These are phyloP conservation scores for Malus hybrid DNA, from an alignment of 331 rosid species.

Conservation along the genomic window DNA sequence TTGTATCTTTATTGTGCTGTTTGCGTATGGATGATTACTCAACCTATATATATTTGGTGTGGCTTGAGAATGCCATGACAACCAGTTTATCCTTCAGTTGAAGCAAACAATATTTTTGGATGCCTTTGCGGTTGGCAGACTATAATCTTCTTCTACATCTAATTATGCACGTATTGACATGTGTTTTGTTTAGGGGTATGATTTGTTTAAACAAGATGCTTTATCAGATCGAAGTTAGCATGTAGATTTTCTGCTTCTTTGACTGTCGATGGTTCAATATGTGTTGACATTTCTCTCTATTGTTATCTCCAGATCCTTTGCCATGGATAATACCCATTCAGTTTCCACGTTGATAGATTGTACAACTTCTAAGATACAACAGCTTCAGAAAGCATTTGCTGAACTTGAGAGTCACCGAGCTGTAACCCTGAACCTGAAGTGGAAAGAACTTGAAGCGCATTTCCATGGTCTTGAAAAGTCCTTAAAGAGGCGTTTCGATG, in stretches of 20 bases:
- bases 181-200: not conserved
- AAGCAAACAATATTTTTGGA: not conserved
- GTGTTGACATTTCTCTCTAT: not conserved
- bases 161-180: not conserved
- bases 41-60: not conserved
- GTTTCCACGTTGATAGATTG: conserved; percentile 74
- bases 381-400: conserved; percentile 97
- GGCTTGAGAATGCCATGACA: not conserved
- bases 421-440: conserved; percentile 73
- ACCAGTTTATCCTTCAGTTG: not conserved
- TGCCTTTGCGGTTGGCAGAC: not conserved
- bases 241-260: not conserved
- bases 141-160: not conserved
- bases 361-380: conserved; percentile 86
- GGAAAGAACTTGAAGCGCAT: conserved; percentile 98
- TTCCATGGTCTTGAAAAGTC: conserved; percentile 93
- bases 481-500: conserved; percentile 89
- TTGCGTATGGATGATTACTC: not conserved
- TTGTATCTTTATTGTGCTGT: not conserved
- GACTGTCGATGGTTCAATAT: not conserved
- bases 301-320: conserved; percentile 38
- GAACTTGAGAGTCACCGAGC: conserved; percentile 97
- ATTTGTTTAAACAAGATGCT: not conserved
- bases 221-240: not conserved
- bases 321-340: conserved; percentile 73